Percentiles rank a stretch among this genome's conserved stretches.
phyloP scores from a whole-genome alignment of 1,284 basidiomycete species.

The Moesziomyces sp. region DNA sequence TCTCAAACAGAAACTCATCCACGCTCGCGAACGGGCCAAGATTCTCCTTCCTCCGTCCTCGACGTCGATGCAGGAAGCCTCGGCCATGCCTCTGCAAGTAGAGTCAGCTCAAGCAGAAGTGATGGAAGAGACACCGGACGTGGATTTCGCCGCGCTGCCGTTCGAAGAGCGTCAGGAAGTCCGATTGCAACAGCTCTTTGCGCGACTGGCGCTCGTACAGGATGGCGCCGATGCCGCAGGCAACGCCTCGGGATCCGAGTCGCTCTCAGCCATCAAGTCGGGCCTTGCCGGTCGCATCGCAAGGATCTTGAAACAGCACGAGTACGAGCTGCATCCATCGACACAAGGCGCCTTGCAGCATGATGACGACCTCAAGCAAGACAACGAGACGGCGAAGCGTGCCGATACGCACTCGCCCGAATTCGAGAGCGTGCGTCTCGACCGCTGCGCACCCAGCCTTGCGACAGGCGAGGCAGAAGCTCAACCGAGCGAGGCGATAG shows the following conservation, averaged over 20 bases:
- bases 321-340: slow-evolving; percentile 24
- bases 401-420: neutral
- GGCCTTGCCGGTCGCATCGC: slow-evolving; percentile 36
- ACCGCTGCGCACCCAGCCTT: slow-evolving; percentile 5
- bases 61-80: neutral
- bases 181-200: slow-evolving; percentile 40
- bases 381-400: neutral
- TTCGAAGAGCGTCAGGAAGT: slow-evolving; percentile 38
- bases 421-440: slow-evolving; percentile 17
- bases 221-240: neutral
- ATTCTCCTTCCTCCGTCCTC: slow-evolving; percentile 28
- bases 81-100: neutral
- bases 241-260: slow-evolving; percentile 1
- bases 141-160: slow-evolving; percentile 18
- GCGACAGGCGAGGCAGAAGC: neutral
- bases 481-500: neutral
- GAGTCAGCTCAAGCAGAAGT: neutral
- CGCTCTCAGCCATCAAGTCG: slow-evolving; percentile 35
- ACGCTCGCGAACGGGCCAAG: slow-evolving; percentile 32
- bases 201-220: slow-evolving; percentile 35
- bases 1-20: slow-evolving; percentile 32
- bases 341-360: neutral
- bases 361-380: neutral
- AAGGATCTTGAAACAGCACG: slow-evolving; percentile 22
- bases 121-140: neutral